Percentiles rank a stretch among this genome's conserved stretches.
phyloP scores from a whole-genome alignment of 768 basidiomycete species.

The Boletus vinaceobasis region DNA sequence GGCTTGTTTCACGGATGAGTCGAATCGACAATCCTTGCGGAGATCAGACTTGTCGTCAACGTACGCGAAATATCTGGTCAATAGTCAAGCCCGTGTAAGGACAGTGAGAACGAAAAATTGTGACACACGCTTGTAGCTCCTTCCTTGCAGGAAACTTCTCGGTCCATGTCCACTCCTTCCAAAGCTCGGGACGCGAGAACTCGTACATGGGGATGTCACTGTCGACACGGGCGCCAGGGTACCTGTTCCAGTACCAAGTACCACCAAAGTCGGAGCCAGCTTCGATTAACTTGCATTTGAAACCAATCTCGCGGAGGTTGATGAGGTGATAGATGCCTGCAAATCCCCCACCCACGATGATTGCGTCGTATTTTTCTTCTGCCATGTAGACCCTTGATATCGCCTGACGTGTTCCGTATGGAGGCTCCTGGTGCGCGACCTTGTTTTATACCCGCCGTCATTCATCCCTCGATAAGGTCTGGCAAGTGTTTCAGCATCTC shows the following conservation, averaged over 20 bases:
- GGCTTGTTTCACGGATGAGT: conserved; percentile 9
- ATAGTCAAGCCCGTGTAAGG: no score
- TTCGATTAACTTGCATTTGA: conserved; percentile 8
- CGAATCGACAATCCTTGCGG: conserved; percentile 13
- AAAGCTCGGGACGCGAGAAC: conserved; percentile 12
- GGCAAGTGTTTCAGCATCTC: neutral
- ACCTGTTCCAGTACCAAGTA: conserved; percentile 16
- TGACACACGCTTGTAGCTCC: conserved; percentile 10
- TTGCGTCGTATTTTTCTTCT: conserved; percentile 2
- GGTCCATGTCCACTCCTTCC: conserved; percentile 10
- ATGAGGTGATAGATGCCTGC: conserved; percentile 5
- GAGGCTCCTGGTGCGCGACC: neutral
- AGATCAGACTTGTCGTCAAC: conserved; percentile 8
- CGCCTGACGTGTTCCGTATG: no score
- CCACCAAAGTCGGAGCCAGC: conserved; percentile 10
- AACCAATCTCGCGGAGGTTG: conserved; percentile 2
- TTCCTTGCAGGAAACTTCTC: conserved; percentile 11
- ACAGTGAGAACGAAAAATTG: no score
- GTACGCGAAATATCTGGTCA: conserved; percentile 17
- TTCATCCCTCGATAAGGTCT: neutral
- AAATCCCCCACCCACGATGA: conserved; percentile 7
- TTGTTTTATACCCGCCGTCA: neutral
- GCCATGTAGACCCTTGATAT: neutral
- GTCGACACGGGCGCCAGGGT: conserved; percentile 11
- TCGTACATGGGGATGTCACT: conserved; percentile 9